phyloP scores from a whole-genome alignment of 129 eudicot genomes.

The Gnaphalium uliginosum region DNA sequence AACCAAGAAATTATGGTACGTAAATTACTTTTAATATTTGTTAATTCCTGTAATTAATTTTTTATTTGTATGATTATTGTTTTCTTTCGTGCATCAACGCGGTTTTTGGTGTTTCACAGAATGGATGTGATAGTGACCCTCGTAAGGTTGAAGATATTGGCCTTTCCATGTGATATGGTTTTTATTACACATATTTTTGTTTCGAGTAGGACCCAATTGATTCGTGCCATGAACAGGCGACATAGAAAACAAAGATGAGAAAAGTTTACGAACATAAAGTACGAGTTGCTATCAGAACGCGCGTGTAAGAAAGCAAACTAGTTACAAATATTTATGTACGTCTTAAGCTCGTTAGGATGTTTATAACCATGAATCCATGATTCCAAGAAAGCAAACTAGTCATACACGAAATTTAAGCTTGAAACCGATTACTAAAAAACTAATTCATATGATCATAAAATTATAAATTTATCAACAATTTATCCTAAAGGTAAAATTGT shows the following conservation, averaged over 20 bases:
- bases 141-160: constrained; percentile 32
- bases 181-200: not conserved
- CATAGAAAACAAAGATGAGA: not conserved
- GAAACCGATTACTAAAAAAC: too few relatives aligned
- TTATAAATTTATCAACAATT: too few relatives aligned
- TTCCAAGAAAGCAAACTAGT: not conserved
- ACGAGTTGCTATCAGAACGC: not conserved
- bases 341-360: not conserved
- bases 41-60: constrained; percentile 3
- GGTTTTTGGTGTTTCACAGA: constrained; percentile 38
- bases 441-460: too few relatives aligned
- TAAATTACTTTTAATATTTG: constrained; percentile 16
- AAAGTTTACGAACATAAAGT: not conserved
- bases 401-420: not conserved
- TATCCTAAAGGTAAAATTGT: too few relatives aligned
- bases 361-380: not conserved
- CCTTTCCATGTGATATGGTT: constrained; percentile 32
- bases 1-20: constrained; percentile 19
- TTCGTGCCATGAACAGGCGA: constrained; percentile 1
- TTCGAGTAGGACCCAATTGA: constrained; percentile 6
- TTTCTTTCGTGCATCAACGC: constrained; percentile 44
- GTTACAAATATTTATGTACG: not conserved
- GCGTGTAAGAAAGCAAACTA: not conserved
- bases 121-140: constrained; percentile 36
- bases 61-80: constrained; percentile 13